These are phyloP conservation scores for Cladosporium velox DNA, from an alignment of 2,329 filamentous ascomycete species.

Conservation along the genomic window DNA sequence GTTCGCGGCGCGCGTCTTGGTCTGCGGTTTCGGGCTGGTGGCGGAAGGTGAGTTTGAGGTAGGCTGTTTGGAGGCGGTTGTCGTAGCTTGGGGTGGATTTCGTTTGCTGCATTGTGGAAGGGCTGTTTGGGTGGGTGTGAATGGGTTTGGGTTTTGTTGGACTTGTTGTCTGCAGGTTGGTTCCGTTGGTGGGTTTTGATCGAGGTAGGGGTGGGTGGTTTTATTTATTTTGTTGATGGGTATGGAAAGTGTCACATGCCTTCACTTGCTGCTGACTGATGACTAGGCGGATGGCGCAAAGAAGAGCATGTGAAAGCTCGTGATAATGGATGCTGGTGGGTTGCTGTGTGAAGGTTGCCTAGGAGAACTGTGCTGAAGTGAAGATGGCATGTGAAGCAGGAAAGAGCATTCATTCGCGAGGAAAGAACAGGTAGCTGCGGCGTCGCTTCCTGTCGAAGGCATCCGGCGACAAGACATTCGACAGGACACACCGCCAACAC, in stretches of 20 bases:
- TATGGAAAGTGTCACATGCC: neutral
- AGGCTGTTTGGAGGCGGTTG: neutral
- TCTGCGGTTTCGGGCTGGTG: neutral
- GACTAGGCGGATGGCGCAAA: neutral
- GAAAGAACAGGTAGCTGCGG: neutral
- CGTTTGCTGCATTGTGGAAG: neutral
- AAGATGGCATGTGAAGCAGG: neutral
- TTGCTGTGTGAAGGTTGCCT: neutral
- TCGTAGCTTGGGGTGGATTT: neutral
- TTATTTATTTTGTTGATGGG: neutral
- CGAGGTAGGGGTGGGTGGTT: neutral
- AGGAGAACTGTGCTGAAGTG: neutral
- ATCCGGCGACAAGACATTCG: neutral
- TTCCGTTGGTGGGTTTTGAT: neutral
- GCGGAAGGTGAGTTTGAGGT: slow-evolving; percentile 3
- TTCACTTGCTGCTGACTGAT: neutral
- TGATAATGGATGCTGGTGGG: neutral
- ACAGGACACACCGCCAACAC: neutral
- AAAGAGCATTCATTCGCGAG: neutral
- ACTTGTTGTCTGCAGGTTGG: neutral
- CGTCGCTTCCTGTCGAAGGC: neutral
- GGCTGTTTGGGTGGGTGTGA: neutral
- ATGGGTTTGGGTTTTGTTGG: neutral
- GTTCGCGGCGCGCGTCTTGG: slow-evolving; percentile 2
- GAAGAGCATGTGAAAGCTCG: neutral